A percentile compares a stretch with the other conserved stretches of the same genome.
Evolutionary conservation across 1,284 basidiomycete species (phyloP).

Genomic region (Tetrapyrgos nigripes): DNA sequence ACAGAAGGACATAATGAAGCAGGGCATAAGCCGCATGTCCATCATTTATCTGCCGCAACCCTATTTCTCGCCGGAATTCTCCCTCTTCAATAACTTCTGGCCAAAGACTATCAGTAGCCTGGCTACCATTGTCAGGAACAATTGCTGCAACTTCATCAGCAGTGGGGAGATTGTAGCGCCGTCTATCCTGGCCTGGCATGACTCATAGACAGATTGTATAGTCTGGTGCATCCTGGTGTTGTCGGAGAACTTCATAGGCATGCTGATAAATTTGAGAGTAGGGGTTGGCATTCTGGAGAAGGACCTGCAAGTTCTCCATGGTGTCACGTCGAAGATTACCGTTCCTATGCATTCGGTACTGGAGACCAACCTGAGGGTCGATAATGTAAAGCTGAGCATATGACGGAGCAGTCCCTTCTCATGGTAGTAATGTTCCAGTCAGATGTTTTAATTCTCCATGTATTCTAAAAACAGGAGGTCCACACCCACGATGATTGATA

Average conservation of each 20-base stretch:
- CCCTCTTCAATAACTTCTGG: no score
- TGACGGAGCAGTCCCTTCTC: conserved; percentile 14
- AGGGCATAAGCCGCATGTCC: conserved; percentile 43
- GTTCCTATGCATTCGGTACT: conserved; percentile 20
- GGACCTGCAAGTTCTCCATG: conserved; percentile 33
- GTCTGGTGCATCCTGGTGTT: conserved; percentile 20
- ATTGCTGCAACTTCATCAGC: conserved; percentile 46
- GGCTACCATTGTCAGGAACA: conserved; percentile 31
- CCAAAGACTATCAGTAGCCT: conserved; percentile 11
- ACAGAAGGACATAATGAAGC: conserved; percentile 42
- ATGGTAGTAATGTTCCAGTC: conserved; percentile 33
- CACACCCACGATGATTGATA: conserved; percentile 31
- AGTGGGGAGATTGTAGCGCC: conserved; percentile 43
- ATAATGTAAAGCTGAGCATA: conserved; percentile 46
- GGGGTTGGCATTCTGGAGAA: conserved; percentile 30
- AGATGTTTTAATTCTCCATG: conserved; percentile 39
- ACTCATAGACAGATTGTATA: conserved; percentile 27
- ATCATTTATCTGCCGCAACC: conserved; percentile 35
- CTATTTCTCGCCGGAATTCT: conserved; percentile 17
- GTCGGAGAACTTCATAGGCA: conserved; percentile 35
- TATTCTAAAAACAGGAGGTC: conserved; percentile 32
- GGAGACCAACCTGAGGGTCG: conserved; percentile 31
- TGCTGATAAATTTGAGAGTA: conserved; percentile 37
- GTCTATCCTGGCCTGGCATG: conserved; percentile 27
- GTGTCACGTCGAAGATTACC: conserved; percentile 20